Conservation (phyloP, 2,329 filamentous ascomycete genomes). For the Aschersonia sp. region DNA sequence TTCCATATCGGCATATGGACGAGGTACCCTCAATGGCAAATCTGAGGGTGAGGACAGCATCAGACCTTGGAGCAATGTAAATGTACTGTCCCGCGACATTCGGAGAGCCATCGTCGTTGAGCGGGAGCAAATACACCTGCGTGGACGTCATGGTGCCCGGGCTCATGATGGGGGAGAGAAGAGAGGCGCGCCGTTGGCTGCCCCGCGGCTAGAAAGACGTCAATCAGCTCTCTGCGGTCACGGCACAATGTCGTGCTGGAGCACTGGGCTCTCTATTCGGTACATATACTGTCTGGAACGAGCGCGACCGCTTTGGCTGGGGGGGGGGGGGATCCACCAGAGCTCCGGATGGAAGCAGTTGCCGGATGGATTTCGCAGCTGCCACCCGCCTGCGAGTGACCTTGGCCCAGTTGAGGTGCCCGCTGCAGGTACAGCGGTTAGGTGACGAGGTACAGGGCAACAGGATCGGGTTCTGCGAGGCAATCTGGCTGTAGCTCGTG, state of each 20-base stretch:
- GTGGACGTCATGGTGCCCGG: conserved; percentile 48
- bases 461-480: not conserved
- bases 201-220: not conserved
- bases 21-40: conserved; percentile 91
- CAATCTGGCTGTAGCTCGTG: too few relatives aligned
- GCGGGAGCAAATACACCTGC: conserved; percentile 73
- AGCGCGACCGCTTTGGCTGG: not conserved
- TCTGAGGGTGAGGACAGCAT: conserved; percentile 62
- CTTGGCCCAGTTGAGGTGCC: not conserved
- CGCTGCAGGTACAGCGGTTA: not conserved
- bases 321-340: not conserved
- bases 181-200: not conserved
- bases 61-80: conserved; percentile 64
- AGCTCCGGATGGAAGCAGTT: not conserved
- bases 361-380: not conserved
- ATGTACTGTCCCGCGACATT: conserved; percentile 83
- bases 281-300: not conserved
- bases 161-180: conserved; percentile 31
- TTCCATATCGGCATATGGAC: conserved; percentile 88
- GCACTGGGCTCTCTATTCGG: too few relatives aligned
- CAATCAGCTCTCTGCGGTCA: not conserved
- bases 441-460: not conserved
- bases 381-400: not conserved
- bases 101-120: conserved; percentile 87
- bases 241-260: not conserved